Evolutionary conservation across 805 yeast species (phyloP).

Genomic region (Wickerhamomyces canadensis): DNA sequence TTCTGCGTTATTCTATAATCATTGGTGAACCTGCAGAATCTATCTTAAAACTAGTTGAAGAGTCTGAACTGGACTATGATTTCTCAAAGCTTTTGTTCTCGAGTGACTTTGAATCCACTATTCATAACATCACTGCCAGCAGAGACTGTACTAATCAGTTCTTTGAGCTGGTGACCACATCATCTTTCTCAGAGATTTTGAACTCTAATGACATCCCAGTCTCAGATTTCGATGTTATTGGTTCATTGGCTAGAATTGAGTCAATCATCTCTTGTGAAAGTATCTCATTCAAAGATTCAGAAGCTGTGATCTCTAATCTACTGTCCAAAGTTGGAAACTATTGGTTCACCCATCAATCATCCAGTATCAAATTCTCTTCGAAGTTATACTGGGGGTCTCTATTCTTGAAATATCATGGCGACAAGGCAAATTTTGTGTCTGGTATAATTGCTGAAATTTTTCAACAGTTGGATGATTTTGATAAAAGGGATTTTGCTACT

Average conservation of each 20-base stretch:
- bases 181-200: constrained; percentile 25
- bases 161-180: constrained; percentile 30
- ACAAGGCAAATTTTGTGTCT: constrained; percentile 26
- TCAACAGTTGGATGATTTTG: constrained; percentile 23
- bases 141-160: constrained; percentile 22
- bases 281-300: constrained; percentile 18
- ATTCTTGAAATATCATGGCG: constrained; percentile 12
- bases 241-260: constrained; percentile 35
- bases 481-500: constrained; percentile 9
- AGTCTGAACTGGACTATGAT: constrained; percentile 15
- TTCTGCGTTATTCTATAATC: constrained; percentile 41
- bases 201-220: constrained; percentile 33
- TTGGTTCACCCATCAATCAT: constrained; percentile 14
- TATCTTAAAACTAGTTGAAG: constrained; percentile 8
- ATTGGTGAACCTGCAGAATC: constrained; percentile 50
- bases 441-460: constrained; percentile 32
- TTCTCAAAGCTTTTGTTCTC: constrained; percentile 16
- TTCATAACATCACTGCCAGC: constrained; percentile 9
- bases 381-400: constrained; percentile 27
- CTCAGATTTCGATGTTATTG: constrained; percentile 43
- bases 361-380: constrained; percentile 12
- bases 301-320: constrained; percentile 29
- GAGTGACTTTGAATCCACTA: constrained; percentile 12
- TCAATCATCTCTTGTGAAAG: constrained; percentile 24
- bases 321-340: constrained; percentile 43